A percentile compares a stretch with the other conserved stretches of the same genome.
These are phyloP conservation scores for Solanum dulcamara DNA, from an alignment of 257 asterid species.

Conservation along the genomic window DNA sequence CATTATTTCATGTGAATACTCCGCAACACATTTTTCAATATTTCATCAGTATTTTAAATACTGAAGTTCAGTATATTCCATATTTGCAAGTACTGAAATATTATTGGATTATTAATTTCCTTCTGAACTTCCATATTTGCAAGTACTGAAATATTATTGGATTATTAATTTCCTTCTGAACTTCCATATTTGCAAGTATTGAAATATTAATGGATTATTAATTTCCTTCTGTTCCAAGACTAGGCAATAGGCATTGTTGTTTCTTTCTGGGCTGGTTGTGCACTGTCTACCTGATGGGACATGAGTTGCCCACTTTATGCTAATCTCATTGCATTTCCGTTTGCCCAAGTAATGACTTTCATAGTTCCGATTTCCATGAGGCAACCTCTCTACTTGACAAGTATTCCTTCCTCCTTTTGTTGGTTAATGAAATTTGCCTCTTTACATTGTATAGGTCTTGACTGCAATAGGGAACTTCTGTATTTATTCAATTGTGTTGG, in stretches of 20 bases:
- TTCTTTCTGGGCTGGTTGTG: not conserved
- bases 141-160: no score
- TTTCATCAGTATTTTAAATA: no score
- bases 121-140: no score
- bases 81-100: no score
- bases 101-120: no score
- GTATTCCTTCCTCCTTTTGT: not conserved
- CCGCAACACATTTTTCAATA: no score
- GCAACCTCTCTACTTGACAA: not conserved
- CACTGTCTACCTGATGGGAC: not conserved
- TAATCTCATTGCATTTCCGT: not conserved
- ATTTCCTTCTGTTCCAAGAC: no score
- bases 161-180: no score
- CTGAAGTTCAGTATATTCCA: no score
- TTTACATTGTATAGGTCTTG: conserved; percentile 51
- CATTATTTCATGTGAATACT: no score
- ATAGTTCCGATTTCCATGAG: not conserved
- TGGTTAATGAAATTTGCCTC: not conserved
- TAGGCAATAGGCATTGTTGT: not conserved
- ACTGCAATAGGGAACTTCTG: conserved; percentile 95
- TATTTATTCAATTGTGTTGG: conserved; percentile 87
- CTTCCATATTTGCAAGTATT: no score
- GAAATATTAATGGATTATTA: no score
- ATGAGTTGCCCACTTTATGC: not conserved
- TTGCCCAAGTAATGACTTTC: not conserved